These are phyloP conservation scores for Aspergillus baeticus DNA, from an alignment of 495 filamentous ascomycete genomes.

Conservation along the genomic window DNA sequence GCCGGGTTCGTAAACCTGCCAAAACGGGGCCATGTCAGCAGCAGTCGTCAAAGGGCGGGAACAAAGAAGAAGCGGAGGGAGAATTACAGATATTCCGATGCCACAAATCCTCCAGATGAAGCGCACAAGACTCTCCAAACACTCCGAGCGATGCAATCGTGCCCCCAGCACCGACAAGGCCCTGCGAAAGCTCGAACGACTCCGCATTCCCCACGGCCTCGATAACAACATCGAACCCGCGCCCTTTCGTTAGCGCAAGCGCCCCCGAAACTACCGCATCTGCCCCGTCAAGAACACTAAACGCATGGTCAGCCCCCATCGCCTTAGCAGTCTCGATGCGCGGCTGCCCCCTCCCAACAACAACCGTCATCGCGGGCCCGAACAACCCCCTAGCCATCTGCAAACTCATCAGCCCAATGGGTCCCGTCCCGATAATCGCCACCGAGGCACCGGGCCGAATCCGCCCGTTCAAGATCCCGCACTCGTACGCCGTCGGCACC, in stretches of 20 bases:
- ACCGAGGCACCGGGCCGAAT: conserved; percentile 43
- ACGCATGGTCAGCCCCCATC: conserved; percentile 44
- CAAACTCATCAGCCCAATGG: conserved; percentile 48
- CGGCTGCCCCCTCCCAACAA: conserved; percentile 44
- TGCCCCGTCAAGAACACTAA: conserved; percentile 14
- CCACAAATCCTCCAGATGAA: conserved; percentile 44
- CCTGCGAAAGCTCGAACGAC: conserved; percentile 45
- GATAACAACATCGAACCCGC: conserved; percentile 53
- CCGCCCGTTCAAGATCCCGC: conserved; percentile 44
- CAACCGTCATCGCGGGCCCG: conserved; percentile 39
- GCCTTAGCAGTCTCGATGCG: conserved; percentile 40
- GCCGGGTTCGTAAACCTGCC: conserved; percentile 40
- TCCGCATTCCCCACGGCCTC: conserved; percentile 52
- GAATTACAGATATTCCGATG: conserved; percentile 43
- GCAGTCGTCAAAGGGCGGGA: background rate
- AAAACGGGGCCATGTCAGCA: background rate
- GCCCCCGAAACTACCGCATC: background rate
- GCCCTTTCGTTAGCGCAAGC: conserved; percentile 35
- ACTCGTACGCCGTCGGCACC: conserved; percentile 47
- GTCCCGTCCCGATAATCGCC: conserved; percentile 51
- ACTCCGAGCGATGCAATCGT: conserved; percentile 54
- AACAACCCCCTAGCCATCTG: conserved; percentile 45
- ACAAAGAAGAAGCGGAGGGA: too few relatives aligned
- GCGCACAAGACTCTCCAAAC: conserved; percentile 41
- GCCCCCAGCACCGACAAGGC: conserved; percentile 49